Evolutionary conservation across 2,329 filamentous ascomycete genomes (phyloP).

Genomic region (Botrytis fabae): DNA sequence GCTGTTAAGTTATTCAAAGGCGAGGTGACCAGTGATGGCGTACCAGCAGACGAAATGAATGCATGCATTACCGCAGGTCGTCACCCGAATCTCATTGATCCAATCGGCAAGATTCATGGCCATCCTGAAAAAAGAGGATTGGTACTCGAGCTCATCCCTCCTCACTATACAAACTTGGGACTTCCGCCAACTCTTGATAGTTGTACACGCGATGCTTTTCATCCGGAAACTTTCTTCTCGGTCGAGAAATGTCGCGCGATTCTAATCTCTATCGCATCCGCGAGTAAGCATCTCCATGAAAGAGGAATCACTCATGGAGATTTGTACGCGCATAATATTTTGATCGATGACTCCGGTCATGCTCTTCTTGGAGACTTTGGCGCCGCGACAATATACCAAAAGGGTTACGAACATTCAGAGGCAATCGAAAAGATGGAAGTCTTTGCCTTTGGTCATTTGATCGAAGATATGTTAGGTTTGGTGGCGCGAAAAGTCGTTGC

Average conservation of each 20-base stretch:
- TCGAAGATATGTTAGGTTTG: conserved; percentile 48
- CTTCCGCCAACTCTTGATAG: conserved; percentile 47
- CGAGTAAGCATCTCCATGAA: conserved; percentile 47
- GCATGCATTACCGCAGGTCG: conserved; percentile 49
- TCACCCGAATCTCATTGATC: conserved; percentile 49
- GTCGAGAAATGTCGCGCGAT: conserved; percentile 42
- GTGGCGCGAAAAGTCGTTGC: conserved; percentile 31
- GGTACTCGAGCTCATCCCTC: conserved; percentile 50
- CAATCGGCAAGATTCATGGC: conserved; percentile 47
- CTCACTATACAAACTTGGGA: conserved; percentile 46
- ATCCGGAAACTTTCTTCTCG: conserved; percentile 38
- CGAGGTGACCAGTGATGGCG: conserved; percentile 50
- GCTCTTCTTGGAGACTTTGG: conserved; percentile 51
- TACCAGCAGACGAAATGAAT: conserved; percentile 51
- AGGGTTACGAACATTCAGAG: conserved; percentile 30
- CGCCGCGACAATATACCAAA: conserved; percentile 48
- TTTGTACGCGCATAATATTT: conserved; percentile 51
- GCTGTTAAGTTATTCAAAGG: conserved; percentile 53
- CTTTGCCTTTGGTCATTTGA: conserved; percentile 49
- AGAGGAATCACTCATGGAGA: conserved; percentile 50
- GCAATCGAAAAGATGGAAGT: conserved; percentile 49
- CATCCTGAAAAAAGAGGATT: conserved; percentile 47
- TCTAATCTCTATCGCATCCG: conserved; percentile 46
- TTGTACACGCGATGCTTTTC: conserved; percentile 50
- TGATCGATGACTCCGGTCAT: conserved; percentile 45